These are phyloP conservation scores for Annona cherimola DNA, from an alignment of 164 flowering plant genomes.

Conservation along the genomic window DNA sequence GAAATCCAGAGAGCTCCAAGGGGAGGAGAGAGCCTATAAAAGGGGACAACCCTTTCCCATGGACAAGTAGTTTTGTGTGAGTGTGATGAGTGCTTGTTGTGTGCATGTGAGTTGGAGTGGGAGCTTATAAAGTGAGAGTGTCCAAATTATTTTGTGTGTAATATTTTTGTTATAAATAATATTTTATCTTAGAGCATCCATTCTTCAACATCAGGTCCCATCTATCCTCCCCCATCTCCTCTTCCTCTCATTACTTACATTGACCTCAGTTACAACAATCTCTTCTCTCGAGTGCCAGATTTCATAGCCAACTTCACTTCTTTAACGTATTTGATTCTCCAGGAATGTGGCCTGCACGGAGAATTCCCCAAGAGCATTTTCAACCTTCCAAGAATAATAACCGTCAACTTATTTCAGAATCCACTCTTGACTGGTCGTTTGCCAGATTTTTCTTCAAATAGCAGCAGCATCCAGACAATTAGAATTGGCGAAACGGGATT, in stretches of 20 bases:
- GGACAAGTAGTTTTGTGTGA: no score
- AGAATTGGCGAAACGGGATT: not conserved
- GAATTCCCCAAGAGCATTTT: slow-evolving; percentile 24
- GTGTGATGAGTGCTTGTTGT: no score
- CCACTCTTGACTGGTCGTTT: slow-evolving; percentile 18
- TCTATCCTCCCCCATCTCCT: slow-evolving; percentile 18
- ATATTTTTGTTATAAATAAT: no score
- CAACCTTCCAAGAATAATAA: slow-evolving; percentile 17
- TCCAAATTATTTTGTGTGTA: no score
- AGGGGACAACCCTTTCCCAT: no score
- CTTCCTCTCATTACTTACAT: slow-evolving; percentile 20
- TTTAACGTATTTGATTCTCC: slow-evolving; percentile 21
- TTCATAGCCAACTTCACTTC: slow-evolving; percentile 24
- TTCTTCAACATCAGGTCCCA: no score
- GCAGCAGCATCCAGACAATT: not conserved
- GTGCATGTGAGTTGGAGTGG: no score
- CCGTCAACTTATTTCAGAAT: slow-evolving; percentile 22
- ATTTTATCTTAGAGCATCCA: no score
- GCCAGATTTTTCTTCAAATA: slow-evolving; percentile 28
- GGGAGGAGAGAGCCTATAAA: no score
- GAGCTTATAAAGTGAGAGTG: no score
- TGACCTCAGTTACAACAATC: slow-evolving; percentile 22
- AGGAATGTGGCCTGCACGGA: slow-evolving; percentile 22
- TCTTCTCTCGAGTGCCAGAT: slow-evolving; percentile 24
- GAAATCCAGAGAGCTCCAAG: no score